A percentile compares a stretch with the other conserved stretches of the same genome.
Evolutionary conservation across 1,284 basidiomycete species (phyloP).

Genomic region (Cutaneotrichosporon arboriforme): DNA sequence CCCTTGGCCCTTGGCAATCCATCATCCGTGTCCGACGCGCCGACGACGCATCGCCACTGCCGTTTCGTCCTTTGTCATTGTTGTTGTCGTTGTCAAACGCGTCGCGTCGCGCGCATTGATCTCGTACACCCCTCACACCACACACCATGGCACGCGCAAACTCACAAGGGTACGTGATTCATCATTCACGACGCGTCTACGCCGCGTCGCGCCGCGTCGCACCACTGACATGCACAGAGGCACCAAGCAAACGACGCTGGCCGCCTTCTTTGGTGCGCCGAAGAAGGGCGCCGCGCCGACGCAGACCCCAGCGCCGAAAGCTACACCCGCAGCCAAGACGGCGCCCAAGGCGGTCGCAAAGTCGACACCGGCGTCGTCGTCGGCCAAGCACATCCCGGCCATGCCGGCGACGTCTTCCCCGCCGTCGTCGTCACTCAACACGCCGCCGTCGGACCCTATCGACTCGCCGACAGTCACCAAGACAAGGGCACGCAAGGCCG

Average conservation of each 20-base stretch:
- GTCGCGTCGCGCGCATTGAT: too few relatives aligned
- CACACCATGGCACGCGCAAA: too few relatives aligned
- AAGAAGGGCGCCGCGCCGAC: slow-evolving; percentile 23
- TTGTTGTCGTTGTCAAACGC: too few relatives aligned
- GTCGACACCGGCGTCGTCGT: background rate
- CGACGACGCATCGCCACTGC: too few relatives aligned
- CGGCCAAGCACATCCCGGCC: slow-evolving; percentile 7
- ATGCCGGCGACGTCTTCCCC: slow-evolving; percentile 9
- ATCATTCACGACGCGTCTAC: too few relatives aligned
- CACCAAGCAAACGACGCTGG: slow-evolving; percentile 46
- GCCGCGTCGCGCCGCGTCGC: too few relatives aligned
- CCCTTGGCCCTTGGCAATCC: too few relatives aligned
- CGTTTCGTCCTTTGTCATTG: too few relatives aligned
- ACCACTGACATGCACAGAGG: slow-evolving; percentile 15
- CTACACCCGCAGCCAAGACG: slow-evolving; percentile 42
- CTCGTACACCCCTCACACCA: too few relatives aligned
- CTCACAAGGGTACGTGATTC: too few relatives aligned
- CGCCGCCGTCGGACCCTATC: slow-evolving; percentile 28
- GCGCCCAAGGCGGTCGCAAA: slow-evolving; percentile 14
- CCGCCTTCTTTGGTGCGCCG: slow-evolving; percentile 48
- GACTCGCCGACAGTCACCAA: slow-evolving; percentile 23
- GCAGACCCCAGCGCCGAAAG: slow-evolving; percentile 18
- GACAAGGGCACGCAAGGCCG: background rate
- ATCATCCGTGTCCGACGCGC: too few relatives aligned
- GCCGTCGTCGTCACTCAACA: slow-evolving; percentile 21